These are phyloP conservation scores for Psilocybe subaeruginosa DNA, from an alignment of 768 basidiomycete genomes.

Conservation along the genomic window DNA sequence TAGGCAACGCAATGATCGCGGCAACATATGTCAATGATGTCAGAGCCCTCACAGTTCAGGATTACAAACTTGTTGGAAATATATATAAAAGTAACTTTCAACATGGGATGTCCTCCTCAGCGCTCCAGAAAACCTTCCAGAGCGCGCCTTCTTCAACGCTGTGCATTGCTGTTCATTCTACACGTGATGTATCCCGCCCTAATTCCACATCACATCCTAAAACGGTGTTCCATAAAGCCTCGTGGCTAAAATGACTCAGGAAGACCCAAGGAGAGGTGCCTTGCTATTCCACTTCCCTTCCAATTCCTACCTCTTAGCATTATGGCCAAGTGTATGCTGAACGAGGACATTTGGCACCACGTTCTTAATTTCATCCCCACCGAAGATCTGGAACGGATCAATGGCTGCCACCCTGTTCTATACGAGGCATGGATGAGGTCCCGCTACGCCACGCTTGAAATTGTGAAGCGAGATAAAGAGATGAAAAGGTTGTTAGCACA, in stretches of 20 bases:
- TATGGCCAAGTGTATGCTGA: slow-evolving; percentile 15
- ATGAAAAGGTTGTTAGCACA: slow-evolving; percentile 32
- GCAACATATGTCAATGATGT: too few species aligned
- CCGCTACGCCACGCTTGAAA: slow-evolving; percentile 25
- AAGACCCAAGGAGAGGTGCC: neutral
- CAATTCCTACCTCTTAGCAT: neutral
- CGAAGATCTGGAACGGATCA: slow-evolving; percentile 23
- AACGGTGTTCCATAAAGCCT: neutral
- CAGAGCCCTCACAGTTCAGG: too few species aligned
- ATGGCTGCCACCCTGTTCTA: slow-evolving; percentile 30
- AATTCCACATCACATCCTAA: neutral
- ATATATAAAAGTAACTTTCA: too few species aligned
- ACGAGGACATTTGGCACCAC: slow-evolving; percentile 33
- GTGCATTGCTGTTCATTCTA: neutral
- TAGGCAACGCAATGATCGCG: too few species aligned
- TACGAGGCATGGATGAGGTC: slow-evolving; percentile 27
- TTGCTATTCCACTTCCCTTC: neutral
- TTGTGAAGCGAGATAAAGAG: slow-evolving; percentile 29
- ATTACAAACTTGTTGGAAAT: too few species aligned
- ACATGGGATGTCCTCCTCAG: too few species aligned
- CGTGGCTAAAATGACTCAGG: neutral
- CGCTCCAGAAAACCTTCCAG: too few species aligned
- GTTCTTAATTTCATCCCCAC: slow-evolving; percentile 29
- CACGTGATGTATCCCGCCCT: slow-evolving; percentile 2
- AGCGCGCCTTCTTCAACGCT: too few species aligned